Evolutionary conservation across 1,284 basidiomycete genomes (phyloP), one percentile per base, ranked within the genome.

Genomic region (Clitocybe nebularis): DNA sequence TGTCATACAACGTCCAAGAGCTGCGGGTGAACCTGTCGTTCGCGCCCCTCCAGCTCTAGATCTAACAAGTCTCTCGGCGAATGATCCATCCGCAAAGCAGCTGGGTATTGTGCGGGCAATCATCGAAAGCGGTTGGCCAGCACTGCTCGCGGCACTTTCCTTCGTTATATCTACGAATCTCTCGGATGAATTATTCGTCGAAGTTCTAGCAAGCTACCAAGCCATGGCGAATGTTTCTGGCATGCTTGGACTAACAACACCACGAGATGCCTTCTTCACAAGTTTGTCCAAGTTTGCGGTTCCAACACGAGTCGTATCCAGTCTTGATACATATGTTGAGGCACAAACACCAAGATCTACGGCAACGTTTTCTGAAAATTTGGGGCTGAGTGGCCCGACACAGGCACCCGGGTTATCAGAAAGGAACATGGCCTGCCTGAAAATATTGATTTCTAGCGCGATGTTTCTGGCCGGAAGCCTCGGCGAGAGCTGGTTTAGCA

Each of bases 221-320:
- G 84, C 85, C 24, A 80, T 96, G 61, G 89, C 89, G 3, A 87
- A 89, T 44, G 89, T 91, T 1, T 84, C 90, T 21, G 95, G 95
- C n/a, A 87, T 90, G 61, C 78, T 97, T 8, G 81, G 79, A 1
- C 73, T 98, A 3, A 67, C 72, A 0, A 94, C 90, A 0, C 91
- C 93, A 0, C 79, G 95, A n/a, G 93, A 98, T 52, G 91, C 93
- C 0, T 90, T 98, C 63, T 80, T 98, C 55, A 88, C 81, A 14
- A 87, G 81, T 32, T 76, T 98, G 8, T 81, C 90, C 13, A 89
- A 91, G 49, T 87, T 91, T 48, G 87, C 93, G 0, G 89, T 97
- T 6, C 94, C 94, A 0, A 78, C 88, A 0, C 76, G 87, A 1
- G 89, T 95, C 3, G 89, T 96, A 0, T 86, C 89, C 0, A 85